Evolutionary conservation across 345 rosid genomes (phyloP), one percentile per base, ranked within the genome.

Genomic region (Eucalyptus leucophloia): DNA sequence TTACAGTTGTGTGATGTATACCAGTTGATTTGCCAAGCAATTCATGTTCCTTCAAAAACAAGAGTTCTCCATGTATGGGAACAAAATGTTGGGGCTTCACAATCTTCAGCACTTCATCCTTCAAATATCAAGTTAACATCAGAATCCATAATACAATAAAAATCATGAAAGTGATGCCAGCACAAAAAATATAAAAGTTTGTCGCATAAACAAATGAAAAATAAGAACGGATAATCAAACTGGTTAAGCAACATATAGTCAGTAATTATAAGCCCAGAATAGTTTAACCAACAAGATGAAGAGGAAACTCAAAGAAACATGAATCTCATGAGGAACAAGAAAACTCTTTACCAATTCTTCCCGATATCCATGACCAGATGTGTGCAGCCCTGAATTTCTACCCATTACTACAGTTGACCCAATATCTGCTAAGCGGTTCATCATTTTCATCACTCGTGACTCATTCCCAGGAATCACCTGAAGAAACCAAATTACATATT

Each of bases 401-500:
- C 99, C 99, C 98, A 95, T 98, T 87, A 98, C 94, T 87, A 98
- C 94, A 85, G 92, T 92, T 91, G 99, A 97, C 44, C 99, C 99
- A 87, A 98, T 95, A 81, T 97, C 99, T 69, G 99, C 89, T 93
- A 98, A 92, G 89, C 99, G 98, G 86, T 98, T 98, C 93, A 98
- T 92, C 99, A 98, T 98, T 90, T 97, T 95, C 99, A 97, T 98
- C 58, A 98, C 99, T 85, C 98, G 93, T 89, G 99, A 93, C 92
- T 98, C 99, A 87, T 98, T 98, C 88, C 99, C 99, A 86, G 99
- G 99, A 92, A 98, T 98, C 62, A 98, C 99, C 99, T 98, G 85
- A 77, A 72, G 44, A 72, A 34, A 72, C 21, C 82, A 72, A 34
- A 72, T 72, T 4, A 72, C 24, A 72, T 37, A 72, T 34, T 72